Percentiles rank a stretch among this genome's conserved stretches.
Evolutionary conservation across 1,284 basidiomycete species (phyloP).

Genomic region (Trichosporon sp.): DNA sequence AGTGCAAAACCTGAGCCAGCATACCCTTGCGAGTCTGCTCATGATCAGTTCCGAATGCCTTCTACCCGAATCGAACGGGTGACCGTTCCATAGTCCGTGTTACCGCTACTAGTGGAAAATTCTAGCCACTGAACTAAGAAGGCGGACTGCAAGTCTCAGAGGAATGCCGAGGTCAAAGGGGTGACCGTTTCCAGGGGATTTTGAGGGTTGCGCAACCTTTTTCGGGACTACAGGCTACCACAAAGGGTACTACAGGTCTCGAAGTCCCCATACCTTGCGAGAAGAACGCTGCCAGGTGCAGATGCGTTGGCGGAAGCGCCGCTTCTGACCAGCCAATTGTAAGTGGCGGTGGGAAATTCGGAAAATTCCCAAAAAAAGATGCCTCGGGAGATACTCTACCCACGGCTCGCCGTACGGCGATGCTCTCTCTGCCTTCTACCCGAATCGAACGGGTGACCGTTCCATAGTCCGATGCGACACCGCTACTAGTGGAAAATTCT

Average conservation of each 20-base stretch:
- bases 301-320: too few species aligned
- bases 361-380: not conserved
- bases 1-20: too few species aligned
- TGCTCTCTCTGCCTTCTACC: conserved; percentile 3
- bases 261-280: too few species aligned
- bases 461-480: not conserved
- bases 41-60: not conserved
- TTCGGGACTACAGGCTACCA: too few species aligned
- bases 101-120: not conserved
- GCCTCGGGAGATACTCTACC: not conserved
- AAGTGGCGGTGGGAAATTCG: too few species aligned
- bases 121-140: not conserved
- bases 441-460: conserved; percentile 8
- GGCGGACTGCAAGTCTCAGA: not conserved
- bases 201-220: too few species aligned
- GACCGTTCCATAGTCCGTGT: not conserved
- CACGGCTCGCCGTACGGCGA: not conserved
- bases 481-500: conserved; percentile 8
- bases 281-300: too few species aligned
- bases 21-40: too few species aligned
- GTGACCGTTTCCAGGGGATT: too few species aligned
- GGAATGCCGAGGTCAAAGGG: not conserved
- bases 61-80: conserved; percentile 4
- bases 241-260: too few species aligned
- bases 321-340: too few species aligned